Conservation (phyloP, 2,329 filamentous ascomycete genomes). For the Hymenoscyphus salicellus region DNA sequence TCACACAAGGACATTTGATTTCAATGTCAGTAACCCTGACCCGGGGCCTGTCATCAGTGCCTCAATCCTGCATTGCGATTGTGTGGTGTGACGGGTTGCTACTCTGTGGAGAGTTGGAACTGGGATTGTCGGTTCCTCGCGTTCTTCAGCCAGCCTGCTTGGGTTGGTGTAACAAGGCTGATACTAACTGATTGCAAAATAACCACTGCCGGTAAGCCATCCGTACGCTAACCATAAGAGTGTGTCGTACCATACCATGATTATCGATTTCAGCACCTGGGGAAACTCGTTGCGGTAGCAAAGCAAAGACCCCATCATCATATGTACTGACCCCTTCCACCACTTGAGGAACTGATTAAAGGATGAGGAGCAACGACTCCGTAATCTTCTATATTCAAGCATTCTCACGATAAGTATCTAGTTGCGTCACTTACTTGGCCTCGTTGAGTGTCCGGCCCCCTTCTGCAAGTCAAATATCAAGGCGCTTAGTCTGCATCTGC, state of each 20-base stretch:
- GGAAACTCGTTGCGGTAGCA: no score
- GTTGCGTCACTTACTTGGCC: neutral
- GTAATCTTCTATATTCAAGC: neutral
- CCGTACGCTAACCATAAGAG: no score
- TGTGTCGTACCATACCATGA: no score
- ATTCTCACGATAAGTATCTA: neutral
- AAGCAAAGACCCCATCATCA: no score
- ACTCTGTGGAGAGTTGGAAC: neutral
- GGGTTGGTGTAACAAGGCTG: no score
- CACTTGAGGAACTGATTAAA: neutral
- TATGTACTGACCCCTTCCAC: neutral
- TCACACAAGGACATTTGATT: neutral
- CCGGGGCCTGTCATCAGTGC: neutral
- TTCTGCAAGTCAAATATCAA: no score
- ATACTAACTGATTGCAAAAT: no score
- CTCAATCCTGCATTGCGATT: neutral
- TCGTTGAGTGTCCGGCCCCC: neutral
- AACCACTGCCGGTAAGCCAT: no score
- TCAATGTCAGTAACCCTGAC: neutral
- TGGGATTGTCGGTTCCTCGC: no score
- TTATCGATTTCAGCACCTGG: no score
- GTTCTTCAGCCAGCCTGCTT: no score
- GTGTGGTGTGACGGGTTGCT: neutral
- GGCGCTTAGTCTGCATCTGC: neutral
- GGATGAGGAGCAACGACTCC: neutral